A percentile compares a stretch with the other conserved stretches of the same genome.
phyloP scores from a whole-genome alignment of 1,139 yeast species.

The Dujonia santamariae region DNA sequence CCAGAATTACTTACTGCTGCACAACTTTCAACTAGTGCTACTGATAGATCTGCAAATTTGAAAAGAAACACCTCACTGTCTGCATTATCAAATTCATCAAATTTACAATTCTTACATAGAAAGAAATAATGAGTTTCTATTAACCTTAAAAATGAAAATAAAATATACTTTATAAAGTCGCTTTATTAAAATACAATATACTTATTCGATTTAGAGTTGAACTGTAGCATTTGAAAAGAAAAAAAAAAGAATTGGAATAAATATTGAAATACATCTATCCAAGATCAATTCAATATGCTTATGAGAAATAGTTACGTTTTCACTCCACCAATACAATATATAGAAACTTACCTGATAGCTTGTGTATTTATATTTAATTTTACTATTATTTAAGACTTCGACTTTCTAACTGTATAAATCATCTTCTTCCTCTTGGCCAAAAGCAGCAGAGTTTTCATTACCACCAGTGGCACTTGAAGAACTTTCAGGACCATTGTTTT shows the following conservation, averaged over 20 bases:
- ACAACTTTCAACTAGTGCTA: constrained; percentile 31
- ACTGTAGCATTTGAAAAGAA: too few relatives aligned
- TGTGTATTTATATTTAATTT: background rate
- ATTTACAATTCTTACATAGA: constrained; percentile 25
- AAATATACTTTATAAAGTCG: background rate
- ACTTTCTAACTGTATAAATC: constrained; percentile 8
- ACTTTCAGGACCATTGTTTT: constrained; percentile 36
- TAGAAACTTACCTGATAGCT: background rate
- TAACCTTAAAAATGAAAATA: too few relatives aligned
- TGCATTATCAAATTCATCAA: constrained; percentile 19
- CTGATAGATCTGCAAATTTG: constrained; percentile 28
- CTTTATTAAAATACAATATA: too few relatives aligned
- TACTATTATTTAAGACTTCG: too few relatives aligned
- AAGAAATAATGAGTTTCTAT: too few relatives aligned
- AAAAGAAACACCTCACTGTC: constrained; percentile 6
- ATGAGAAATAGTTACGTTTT: background rate
- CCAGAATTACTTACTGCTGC: constrained; percentile 8
- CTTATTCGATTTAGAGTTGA: too few relatives aligned
- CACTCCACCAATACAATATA: background rate
- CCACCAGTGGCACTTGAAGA: constrained; percentile 21
- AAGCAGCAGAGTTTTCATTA: constrained; percentile 11
- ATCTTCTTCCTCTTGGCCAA: constrained; percentile 10
- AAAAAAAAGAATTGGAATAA: too few relatives aligned
- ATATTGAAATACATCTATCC: too few relatives aligned
- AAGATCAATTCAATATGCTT: background rate